These are phyloP conservation scores for Sphagnum magellanicum DNA, from an alignment of 228 moss, liverwort and hornwort genomes.

Conservation along the genomic window DNA sequence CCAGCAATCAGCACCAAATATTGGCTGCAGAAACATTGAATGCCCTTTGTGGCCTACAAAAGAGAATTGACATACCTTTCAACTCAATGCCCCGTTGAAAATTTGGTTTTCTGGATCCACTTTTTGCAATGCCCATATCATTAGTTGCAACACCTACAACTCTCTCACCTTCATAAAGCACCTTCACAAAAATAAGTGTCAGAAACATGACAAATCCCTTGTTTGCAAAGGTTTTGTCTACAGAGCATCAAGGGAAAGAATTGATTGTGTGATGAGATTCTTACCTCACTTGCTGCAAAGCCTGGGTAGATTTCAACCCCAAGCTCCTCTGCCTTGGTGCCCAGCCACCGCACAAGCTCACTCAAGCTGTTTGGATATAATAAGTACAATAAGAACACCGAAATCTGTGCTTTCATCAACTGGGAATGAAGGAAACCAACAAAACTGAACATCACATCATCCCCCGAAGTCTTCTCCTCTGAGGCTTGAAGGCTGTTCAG, in stretches of 20 bases:
- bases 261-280: neutral
- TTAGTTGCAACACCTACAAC: conserved; percentile 74
- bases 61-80: conserved; percentile 24
- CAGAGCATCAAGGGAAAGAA: too few species aligned
- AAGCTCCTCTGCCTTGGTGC: conserved; percentile 71
- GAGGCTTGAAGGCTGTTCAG: too few species aligned
- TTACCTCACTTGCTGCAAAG: conserved; percentile 83
- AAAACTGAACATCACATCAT: neutral
- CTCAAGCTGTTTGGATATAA: conserved; percentile 40
- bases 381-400: too few species aligned
- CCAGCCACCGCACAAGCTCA: conserved; percentile 84
- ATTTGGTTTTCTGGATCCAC: conserved; percentile 63
- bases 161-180: conserved; percentile 45
- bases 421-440: too few species aligned
- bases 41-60: neutral
- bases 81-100: conserved; percentile 69
- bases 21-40: neutral
- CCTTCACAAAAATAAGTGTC: conserved; percentile 16
- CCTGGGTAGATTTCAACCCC: conserved; percentile 89
- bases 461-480: neutral
- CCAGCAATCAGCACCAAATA: too few species aligned
- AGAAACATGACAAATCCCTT: too few species aligned
- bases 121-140: conserved; percentile 80
- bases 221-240: too few species aligned
- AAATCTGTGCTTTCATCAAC: too few species aligned